These are phyloP conservation scores for Capronia americana DNA, from an alignment of 2,329 filamentous ascomycete species.

Conservation along the genomic window DNA sequence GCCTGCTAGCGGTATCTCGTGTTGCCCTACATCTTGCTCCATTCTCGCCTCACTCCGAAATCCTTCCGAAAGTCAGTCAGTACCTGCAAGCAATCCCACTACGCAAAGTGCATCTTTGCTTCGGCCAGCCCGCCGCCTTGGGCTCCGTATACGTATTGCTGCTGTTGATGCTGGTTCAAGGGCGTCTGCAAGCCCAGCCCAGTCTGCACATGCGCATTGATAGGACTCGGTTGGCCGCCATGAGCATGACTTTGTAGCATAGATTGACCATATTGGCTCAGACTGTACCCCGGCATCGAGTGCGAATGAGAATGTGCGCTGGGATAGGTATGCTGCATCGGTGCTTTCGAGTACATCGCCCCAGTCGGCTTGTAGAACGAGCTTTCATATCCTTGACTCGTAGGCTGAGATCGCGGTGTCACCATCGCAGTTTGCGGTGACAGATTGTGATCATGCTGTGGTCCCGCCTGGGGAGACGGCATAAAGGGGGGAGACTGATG, in stretches of 20 bases:
- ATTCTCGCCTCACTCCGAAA: slow-evolving; percentile 17
- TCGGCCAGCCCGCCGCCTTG: slow-evolving; percentile 6
- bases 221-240: slow-evolving; percentile 10
- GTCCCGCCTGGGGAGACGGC: slow-evolving; percentile 1
- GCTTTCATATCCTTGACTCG: slow-evolving; percentile 15
- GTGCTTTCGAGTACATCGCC: slow-evolving; percentile 22
- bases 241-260: slow-evolving; percentile 21
- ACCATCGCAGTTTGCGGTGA: slow-evolving; percentile 27
- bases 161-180: slow-evolving; percentile 16
- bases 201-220: slow-evolving; percentile 17
- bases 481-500: slow-evolving; percentile 25
- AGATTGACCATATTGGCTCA: slow-evolving; percentile 23
- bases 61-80: neutral
- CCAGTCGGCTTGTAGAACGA: slow-evolving; percentile 19
- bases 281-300: slow-evolving; percentile 19
- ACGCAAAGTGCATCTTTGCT: slow-evolving; percentile 23
- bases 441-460: slow-evolving; percentile 22
- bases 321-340: slow-evolving; percentile 24
- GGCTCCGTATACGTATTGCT: slow-evolving; percentile 20
- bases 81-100: neutral
- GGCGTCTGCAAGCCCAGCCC: slow-evolving; percentile 31
- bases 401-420: slow-evolving; percentile 28
- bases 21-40: neutral
- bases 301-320: slow-evolving; percentile 18
- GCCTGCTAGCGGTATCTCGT: neutral